A percentile compares a stretch with the other conserved stretches of the same genome.
These are phyloP conservation scores for Aspergillus sp. DNA, from an alignment of 2,329 filamentous ascomycete species.

Conservation along the genomic window DNA sequence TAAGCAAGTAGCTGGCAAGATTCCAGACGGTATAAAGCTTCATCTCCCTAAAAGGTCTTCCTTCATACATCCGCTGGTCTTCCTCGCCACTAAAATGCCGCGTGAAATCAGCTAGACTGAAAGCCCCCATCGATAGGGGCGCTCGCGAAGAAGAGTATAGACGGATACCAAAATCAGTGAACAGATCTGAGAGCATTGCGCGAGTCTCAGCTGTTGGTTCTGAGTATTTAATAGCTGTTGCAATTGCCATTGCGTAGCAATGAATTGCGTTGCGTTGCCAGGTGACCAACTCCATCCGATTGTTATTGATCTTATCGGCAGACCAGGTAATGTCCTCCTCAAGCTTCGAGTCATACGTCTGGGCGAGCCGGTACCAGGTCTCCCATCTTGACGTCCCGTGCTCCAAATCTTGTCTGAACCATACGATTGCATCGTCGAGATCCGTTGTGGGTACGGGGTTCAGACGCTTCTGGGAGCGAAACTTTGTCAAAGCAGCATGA, in stretches of 20 bases:
- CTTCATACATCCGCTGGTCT: slow-evolving; percentile 58
- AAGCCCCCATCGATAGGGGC: slow-evolving; percentile 68
- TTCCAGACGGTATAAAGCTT: slow-evolving; percentile 65
- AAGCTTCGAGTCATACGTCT: slow-evolving; percentile 83
- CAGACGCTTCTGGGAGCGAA: slow-evolving; percentile 75
- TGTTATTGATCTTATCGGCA: slow-evolving; percentile 87
- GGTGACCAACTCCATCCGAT: slow-evolving; percentile 70
- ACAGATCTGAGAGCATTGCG: slow-evolving; percentile 64
- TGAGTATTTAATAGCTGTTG: slow-evolving; percentile 60
- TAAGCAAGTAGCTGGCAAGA: slow-evolving; percentile 63
- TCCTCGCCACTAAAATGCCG: slow-evolving; percentile 61
- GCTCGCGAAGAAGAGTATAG: slow-evolving; percentile 69
- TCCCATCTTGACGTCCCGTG: slow-evolving; percentile 83
- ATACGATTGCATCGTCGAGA: slow-evolving; percentile 76
- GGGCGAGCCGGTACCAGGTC: slow-evolving; percentile 84
- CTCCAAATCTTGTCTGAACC: slow-evolving; percentile 78
- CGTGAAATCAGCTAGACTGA: slow-evolving; percentile 62
- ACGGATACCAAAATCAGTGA: slow-evolving; percentile 67
- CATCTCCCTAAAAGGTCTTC: slow-evolving; percentile 59
- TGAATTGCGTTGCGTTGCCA: slow-evolving; percentile 81
- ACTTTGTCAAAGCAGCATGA: slow-evolving; percentile 84
- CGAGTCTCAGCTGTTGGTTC: slow-evolving; percentile 57
- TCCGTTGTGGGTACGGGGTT: slow-evolving; percentile 80
- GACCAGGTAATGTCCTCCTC: slow-evolving; percentile 88
- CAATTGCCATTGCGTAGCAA: slow-evolving; percentile 72